Conservation (phyloP, 1,284 basidiomycete species). For the Ustilago sp. region DNA sequence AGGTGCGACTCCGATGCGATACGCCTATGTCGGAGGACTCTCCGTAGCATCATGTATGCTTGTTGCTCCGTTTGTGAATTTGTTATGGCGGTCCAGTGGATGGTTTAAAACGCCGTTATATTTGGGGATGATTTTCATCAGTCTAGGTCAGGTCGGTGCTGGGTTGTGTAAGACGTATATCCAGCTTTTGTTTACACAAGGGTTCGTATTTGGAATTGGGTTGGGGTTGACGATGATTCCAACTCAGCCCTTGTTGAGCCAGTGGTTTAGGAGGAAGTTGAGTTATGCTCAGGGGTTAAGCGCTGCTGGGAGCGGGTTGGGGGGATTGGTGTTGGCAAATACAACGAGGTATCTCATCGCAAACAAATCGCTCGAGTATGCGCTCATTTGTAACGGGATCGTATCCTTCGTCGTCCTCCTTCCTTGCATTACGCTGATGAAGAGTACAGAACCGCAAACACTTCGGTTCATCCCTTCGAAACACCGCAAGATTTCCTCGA, state of each 20-base stretch:
- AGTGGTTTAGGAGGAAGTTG: constrained; percentile 41
- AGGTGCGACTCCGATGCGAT: constrained; percentile 69
- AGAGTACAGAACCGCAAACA: constrained; percentile 50
- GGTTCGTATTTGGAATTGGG: constrained; percentile 55
- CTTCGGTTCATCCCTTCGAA: constrained; percentile 21
- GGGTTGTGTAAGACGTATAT: constrained; percentile 49
- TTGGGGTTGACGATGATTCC: constrained; percentile 58
- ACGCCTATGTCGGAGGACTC: constrained; percentile 71
- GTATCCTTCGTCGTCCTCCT: constrained; percentile 69
- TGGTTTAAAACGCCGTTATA: constrained; percentile 69
- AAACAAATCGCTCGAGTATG: constrained; percentile 50
- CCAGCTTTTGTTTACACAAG: constrained; percentile 57
- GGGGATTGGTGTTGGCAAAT: constrained; percentile 41
- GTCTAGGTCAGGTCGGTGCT: constrained; percentile 44
- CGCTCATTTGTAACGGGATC: constrained; percentile 63
- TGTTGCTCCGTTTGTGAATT: constrained; percentile 70
- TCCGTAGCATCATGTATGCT: constrained; percentile 68
- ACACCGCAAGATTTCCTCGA: neutral
- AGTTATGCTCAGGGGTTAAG: constrained; percentile 35
- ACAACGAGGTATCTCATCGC: constrained; percentile 44
- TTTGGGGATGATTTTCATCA: constrained; percentile 62
- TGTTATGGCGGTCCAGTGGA: constrained; percentile 57
- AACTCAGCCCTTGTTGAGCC: constrained; percentile 41
- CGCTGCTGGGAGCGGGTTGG: constrained; percentile 36
- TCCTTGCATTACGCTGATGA: constrained; percentile 68